phyloP scores from a whole-genome alignment of 1,284 basidiomycete genomes.

The Golubevia sp. region DNA sequence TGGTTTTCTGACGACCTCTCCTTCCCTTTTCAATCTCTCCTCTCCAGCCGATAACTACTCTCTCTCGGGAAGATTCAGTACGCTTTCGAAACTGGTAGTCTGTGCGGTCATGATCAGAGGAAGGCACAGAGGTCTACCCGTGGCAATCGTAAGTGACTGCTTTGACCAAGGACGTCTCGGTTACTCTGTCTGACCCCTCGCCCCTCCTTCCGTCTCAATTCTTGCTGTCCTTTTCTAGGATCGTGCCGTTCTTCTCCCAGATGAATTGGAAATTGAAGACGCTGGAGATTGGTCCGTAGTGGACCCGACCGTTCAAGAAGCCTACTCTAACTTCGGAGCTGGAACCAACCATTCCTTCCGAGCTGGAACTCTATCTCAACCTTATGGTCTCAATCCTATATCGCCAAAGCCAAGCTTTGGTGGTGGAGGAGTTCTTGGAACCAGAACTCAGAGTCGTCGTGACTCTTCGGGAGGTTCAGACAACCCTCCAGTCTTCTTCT shows the following conservation, averaged over 20 bases:
- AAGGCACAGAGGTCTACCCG: slow-evolving; percentile 83
- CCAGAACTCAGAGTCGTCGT: background rate
- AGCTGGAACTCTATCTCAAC: background rate
- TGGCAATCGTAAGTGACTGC: no score
- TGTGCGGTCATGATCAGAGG: slow-evolving; percentile 89
- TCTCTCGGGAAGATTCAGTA: slow-evolving; percentile 76
- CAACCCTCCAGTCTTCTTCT: background rate
- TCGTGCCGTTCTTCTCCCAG: slow-evolving; percentile 29
- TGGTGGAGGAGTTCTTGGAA: background rate
- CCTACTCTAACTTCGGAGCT: no score
- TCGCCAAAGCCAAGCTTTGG: background rate
- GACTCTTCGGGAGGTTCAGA: background rate
- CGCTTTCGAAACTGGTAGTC: slow-evolving; percentile 84
- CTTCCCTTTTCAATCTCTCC: background rate
- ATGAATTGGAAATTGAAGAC: slow-evolving; percentile 51
- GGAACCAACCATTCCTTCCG: background rate
- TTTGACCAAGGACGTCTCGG: no score
- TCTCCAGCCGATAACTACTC: slow-evolving; percentile 68
- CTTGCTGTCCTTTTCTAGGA: no score
- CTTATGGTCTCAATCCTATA: background rate
- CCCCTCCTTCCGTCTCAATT: no score
- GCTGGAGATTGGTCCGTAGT: no score
- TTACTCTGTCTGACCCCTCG: no score
- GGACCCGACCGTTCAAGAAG: no score
- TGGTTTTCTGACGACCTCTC: no score